Base-by-base conservation (phyloP, 1,139 yeast species). In the Yamadazyma conglobata region DNA sequence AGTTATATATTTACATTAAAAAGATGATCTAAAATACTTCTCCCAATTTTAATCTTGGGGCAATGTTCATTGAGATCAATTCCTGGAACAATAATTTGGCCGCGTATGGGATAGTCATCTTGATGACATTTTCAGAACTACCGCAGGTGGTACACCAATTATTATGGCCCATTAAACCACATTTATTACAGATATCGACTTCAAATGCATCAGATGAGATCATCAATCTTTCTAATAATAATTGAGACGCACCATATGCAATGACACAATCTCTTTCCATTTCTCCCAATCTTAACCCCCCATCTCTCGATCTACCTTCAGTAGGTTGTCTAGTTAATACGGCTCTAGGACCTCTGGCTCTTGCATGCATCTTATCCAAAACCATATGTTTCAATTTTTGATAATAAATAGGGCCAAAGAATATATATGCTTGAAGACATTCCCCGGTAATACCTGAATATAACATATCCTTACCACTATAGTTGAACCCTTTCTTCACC, bases 261-360 rank as follows among this genome's bases (percentile, higher is more conserved):
- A 91, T 93, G 44, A 91, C 95, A 82, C 98, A 91, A 69, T 91
- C 99, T 64, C 98, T 83, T 62, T 91, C 99, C 99, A 91, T 91
- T 64, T 91, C 99, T 48, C 99, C 99, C 59, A 91, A 73, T 67
- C 99, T 83, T 52, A 91, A 73, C 52, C 99, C 99, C 74, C 99
- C 99, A 62, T 91, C 99, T 60, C 98, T 78, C 2, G 96, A 87
- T 61, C 99, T 77, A 73, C 99, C 99, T 62, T 91, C 99, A 0
- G 97, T 91, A 9, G 99, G 99, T 61, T 91, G 99, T 60, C 99
- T 80, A 3, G 99, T 91, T 42, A 91, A 70, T 13, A 93, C 98
- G 0, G 98, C 98, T 46, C 97, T 78, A 34, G 99, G 99, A 38
- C 99, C 99, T 57, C 98, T 78, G 3, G 98, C 96, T 71, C 99